phyloP scores from a whole-genome alignment of 2,329 filamentous ascomycete genomes.

The Elsinoe batatas region DNA sequence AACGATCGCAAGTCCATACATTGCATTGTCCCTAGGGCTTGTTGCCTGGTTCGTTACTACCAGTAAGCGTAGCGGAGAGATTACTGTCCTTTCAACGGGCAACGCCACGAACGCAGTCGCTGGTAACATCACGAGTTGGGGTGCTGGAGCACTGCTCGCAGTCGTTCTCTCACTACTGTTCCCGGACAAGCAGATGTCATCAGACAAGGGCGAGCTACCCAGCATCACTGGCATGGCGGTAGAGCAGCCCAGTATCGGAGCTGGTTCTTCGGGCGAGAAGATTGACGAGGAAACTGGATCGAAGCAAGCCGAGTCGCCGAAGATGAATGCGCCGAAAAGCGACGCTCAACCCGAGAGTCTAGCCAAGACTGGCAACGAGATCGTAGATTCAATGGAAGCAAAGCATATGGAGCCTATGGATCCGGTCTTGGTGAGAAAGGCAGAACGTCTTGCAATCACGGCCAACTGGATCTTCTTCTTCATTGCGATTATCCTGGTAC shows the following conservation, averaged over 20 bases:
- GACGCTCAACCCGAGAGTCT: constrained; percentile 19
- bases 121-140: constrained; percentile 21
- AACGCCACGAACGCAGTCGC: constrained; percentile 27
- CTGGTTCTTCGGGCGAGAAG: not conserved
- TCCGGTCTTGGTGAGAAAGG: constrained; percentile 27
- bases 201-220: constrained; percentile 28
- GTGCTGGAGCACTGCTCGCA: constrained; percentile 21
- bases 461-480: constrained; percentile 31
- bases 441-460: constrained; percentile 30
- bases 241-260: constrained; percentile 14
- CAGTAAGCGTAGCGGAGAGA: constrained; percentile 23
- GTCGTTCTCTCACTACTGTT: constrained; percentile 27
- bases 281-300: not conserved
- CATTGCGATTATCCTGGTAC: constrained; percentile 30
- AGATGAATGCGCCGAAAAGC: not conserved
- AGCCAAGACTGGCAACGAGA: constrained; percentile 30
- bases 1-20: constrained; percentile 26
- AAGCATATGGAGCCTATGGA: constrained; percentile 36
- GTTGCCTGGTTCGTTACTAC: constrained; percentile 31
- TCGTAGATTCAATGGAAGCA: constrained; percentile 34
- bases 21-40: constrained; percentile 26
- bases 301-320: not conserved
- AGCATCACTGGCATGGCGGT: constrained; percentile 24
- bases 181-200: constrained; percentile 28
- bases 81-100: constrained; percentile 28